Conservation (phyloP, 306 rosid species). For the Cucurbita ficifolia region DNA sequence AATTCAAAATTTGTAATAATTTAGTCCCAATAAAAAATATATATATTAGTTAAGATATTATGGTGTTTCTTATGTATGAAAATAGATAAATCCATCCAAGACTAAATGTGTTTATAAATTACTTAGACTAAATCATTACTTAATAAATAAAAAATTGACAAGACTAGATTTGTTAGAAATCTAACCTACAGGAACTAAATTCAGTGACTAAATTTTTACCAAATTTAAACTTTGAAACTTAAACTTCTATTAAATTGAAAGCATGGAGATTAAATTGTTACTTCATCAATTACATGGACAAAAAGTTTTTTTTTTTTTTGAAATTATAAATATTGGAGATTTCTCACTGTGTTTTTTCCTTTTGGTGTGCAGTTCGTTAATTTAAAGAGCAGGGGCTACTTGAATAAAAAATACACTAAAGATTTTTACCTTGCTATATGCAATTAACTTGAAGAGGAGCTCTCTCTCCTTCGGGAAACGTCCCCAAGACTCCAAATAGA, state of each 20-base stretch:
- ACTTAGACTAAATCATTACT: neutral
- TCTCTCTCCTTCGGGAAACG: slow-evolving; percentile 77
- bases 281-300: too few relatives aligned
- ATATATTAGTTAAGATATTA: neutral
- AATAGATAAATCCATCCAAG: neutral
- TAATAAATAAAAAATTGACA: too few relatives aligned
- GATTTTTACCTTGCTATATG: slow-evolving; percentile 46
- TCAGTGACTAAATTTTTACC: too few relatives aligned
- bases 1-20: neutral
- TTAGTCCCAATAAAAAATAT: neutral
- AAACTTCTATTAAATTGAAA: too few relatives aligned
- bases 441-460: slow-evolving; percentile 49
- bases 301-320: neutral
- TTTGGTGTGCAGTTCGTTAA: neutral
- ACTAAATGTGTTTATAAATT: neutral
- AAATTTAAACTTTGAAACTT: too few relatives aligned
- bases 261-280: too few relatives aligned
- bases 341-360: neutral
- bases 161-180: too few relatives aligned
- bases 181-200: too few relatives aligned
- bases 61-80: neutral
- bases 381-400: too few relatives aligned
- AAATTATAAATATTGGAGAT: neutral
- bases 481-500: slow-evolving; percentile 65
- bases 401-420: neutral